Base-by-base conservation (phyloP, 2,329 filamentous ascomycete species). In the Chaetomium olivaceum region DNA sequence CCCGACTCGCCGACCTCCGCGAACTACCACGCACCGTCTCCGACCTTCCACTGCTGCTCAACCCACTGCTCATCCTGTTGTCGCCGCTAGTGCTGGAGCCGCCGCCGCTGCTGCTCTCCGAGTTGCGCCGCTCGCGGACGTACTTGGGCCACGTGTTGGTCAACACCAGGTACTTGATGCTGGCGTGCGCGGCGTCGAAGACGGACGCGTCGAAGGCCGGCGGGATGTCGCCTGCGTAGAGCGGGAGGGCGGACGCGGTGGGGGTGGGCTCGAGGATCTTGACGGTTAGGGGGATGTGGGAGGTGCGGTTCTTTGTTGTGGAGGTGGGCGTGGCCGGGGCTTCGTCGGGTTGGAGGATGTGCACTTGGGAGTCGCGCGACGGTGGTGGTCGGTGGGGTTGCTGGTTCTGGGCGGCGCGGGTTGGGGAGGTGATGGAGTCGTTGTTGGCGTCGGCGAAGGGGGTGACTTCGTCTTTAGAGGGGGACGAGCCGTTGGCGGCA, bases 71-170 rank as follows among this genome's bases (percentile, higher is more conserved):
- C 9, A 1, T 36, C 33, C 33, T 11, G 33, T 36, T 36, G 33
- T 12, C 11, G 33, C 11, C 2, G 33, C 14, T n/a, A 19, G n/a
- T 25, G 52, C 55, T 23, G 16, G 21, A 23, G 16, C 46, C 4
- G 21, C 48, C 39, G 27, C 12, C 21, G 8, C 52, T 51, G 27
- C 43, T 46, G 21, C 58, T 61, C 58, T 70, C 70, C 8, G 66
- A 70, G 63, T 54, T 68, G 43, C 71, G 62, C 36, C 69, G 57
- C 63, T 81, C 78, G 57, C 74, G 77, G 50, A 85, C 79, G 70
- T 83, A 87, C 72, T 84, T 85, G 33, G 83, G 83, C 88, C 88
- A 90, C 0, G 88, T 90, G 72, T 90, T 90, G 16, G 87, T 89
- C 65, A 89, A 77, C 2, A 90, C 87, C 6, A 90, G 80, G 66